A percentile compares a stretch with the other conserved stretches of the same genome.
These are phyloP conservation scores for Lentinula sp. DNA, from an alignment of 768 basidiomycete genomes.

Conservation along the genomic window DNA sequence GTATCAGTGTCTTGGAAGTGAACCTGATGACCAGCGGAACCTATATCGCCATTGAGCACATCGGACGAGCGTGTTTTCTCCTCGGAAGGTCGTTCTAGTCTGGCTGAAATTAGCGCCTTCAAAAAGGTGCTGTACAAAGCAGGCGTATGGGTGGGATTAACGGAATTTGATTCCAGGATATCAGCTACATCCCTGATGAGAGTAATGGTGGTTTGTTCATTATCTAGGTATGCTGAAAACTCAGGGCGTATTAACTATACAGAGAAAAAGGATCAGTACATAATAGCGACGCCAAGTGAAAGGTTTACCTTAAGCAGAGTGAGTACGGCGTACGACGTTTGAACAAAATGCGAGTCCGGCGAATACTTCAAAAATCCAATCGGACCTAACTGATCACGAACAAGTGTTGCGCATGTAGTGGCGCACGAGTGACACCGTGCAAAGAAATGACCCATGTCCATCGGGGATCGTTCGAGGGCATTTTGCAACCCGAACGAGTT, in stretches of 20 bases:
- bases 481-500: conserved; percentile 97
- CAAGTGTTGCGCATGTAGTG: conserved; percentile 59
- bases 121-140: conserved; percentile 84
- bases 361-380: conserved; percentile 75
- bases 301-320: conserved; percentile 86
- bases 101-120: conserved; percentile 66
- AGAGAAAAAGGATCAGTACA: background rate
- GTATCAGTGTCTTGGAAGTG: conserved; percentile 12
- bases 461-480: conserved; percentile 71
- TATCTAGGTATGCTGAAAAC: conserved; percentile 69
- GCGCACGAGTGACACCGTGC: conserved; percentile 71
- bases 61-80: background rate
- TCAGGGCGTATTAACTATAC: conserved; percentile 75
- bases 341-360: conserved; percentile 89
- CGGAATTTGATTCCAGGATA: conserved; percentile 70
- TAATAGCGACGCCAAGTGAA: conserved; percentile 1
- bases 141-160: conserved; percentile 80
- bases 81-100: conserved; percentile 19
- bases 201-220: conserved; percentile 63
- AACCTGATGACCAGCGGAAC: background rate
- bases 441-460: conserved; percentile 83
- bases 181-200: conserved; percentile 80
- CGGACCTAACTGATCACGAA: conserved; percentile 76
- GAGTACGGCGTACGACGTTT: conserved; percentile 87
- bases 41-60: background rate